Conservation (phyloP, 495 filamentous ascomycete genomes). For the Neurospora sp. region DNA sequence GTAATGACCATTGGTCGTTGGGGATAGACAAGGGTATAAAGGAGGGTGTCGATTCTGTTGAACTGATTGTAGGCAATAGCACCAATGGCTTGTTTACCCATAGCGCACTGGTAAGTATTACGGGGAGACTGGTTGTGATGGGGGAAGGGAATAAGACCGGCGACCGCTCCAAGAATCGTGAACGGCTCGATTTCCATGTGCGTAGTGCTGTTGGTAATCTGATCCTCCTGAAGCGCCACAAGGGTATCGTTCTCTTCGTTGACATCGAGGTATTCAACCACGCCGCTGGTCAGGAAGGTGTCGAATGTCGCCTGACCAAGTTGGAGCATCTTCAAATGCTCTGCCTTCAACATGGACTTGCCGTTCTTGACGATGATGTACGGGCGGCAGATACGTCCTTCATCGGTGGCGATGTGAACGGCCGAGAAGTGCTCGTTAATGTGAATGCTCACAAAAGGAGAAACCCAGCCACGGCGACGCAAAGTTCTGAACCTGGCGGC, state of each 20-base stretch:
- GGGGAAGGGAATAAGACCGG: constrained; percentile 92
- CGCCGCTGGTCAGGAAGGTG: constrained; percentile 76
- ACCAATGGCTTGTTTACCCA: constrained; percentile 99
- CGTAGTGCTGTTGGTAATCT: constrained; percentile 70
- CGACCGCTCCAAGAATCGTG: constrained; percentile 94
- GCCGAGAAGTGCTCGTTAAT: constrained; percentile 86
- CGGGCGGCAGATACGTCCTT: constrained; percentile 89
- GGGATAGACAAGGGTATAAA: constrained; percentile 95
- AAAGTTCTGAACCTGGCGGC: constrained; percentile 71
- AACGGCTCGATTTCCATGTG: constrained; percentile 98
- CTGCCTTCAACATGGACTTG: constrained; percentile 63
- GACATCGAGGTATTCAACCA: constrained; percentile 94
- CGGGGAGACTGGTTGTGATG: constrained; percentile 98
- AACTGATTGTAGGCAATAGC: constrained; percentile 97
- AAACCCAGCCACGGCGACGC: constrained; percentile 78
- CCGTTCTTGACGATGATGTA: constrained; percentile 88
- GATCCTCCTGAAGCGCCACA: constrained; percentile 78
- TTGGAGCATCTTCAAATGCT: constrained; percentile 67
- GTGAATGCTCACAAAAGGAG: constrained; percentile 89
- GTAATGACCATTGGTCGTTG: constrained; percentile 97
- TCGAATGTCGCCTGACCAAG: constrained; percentile 79
- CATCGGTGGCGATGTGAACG: constrained; percentile 93
- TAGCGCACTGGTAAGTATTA: constrained; percentile 99
- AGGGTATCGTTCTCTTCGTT: constrained; percentile 97
- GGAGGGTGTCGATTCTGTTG: constrained; percentile 84